These are phyloP conservation scores for Bacidia rubella DNA, from an alignment of 495 filamentous ascomycete species.

Conservation along the genomic window DNA sequence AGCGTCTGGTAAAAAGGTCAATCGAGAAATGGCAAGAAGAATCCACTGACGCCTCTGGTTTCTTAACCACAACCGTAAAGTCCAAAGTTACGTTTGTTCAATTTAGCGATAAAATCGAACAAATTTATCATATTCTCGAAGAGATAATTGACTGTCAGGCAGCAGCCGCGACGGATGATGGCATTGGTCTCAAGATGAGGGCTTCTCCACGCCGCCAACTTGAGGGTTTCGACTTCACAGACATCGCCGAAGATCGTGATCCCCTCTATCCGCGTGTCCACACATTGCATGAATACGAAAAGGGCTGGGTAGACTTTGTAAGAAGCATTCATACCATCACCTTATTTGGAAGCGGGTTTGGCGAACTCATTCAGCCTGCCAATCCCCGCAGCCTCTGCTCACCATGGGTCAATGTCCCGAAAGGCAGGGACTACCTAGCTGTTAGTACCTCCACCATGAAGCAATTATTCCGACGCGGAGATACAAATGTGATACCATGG, in stretches of 20 bases:
- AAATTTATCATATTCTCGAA: background rate
- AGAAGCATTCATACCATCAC: background rate
- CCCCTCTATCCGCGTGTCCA: background rate
- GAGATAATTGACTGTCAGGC: background rate
- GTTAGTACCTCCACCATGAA: background rate
- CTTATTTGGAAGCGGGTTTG: background rate
- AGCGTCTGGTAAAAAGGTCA: background rate
- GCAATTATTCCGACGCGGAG: background rate
- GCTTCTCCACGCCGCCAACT: background rate
- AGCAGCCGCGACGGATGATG: background rate
- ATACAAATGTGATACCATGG: background rate
- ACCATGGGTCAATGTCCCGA: background rate
- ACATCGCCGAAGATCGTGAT: background rate
- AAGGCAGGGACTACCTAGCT: background rate
- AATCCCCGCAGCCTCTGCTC: background rate
- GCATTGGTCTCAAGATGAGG: background rate
- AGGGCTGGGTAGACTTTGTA: background rate
- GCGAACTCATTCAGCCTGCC: background rate
- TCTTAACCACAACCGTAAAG: background rate
- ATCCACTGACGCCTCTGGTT: background rate
- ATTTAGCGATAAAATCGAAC: background rate
- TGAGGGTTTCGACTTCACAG: background rate
- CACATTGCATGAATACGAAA: background rate
- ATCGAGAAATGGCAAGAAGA: background rate
- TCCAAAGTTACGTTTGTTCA: background rate